A percentile compares a stretch with the other conserved stretches of the same genome.
Evolutionary conservation across 2,329 filamentous ascomycete species (phyloP).

Genomic region (Berkeleyomyces basicola): DNA sequence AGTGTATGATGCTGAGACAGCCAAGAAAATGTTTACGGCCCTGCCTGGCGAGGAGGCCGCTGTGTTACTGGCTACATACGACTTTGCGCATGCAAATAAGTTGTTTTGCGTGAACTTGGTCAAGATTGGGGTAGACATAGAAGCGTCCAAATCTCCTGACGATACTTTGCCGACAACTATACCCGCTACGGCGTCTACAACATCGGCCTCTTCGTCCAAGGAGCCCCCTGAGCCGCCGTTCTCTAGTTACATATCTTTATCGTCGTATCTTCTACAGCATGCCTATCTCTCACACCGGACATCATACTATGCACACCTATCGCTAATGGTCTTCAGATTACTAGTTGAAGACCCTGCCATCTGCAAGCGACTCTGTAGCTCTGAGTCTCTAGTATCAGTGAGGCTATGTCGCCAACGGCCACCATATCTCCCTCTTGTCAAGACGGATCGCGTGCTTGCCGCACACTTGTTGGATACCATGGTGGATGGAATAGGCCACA

Average conservation of each 20-base stretch:
- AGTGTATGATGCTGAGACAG: constrained; percentile 58
- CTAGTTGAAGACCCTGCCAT: constrained; percentile 71
- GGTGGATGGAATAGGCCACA: constrained; percentile 86
- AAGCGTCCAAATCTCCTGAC: constrained; percentile 17
- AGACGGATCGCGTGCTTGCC: constrained; percentile 55
- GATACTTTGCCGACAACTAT: background rate
- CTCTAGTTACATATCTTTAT: constrained; percentile 67
- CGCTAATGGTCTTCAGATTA: constrained; percentile 69
- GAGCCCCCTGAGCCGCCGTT: constrained; percentile 48
- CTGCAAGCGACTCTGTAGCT: constrained; percentile 69
- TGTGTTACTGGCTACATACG: constrained; percentile 71
- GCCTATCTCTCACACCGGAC: constrained; percentile 68
- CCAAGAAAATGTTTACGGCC: constrained; percentile 63
- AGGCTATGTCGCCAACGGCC: constrained; percentile 79
- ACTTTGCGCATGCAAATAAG: constrained; percentile 89
- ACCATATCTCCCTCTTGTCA: constrained; percentile 63
- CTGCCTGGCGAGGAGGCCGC: constrained; percentile 52
- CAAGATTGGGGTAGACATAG: constrained; percentile 43
- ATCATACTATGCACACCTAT: constrained; percentile 69
- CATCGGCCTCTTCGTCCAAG: background rate
- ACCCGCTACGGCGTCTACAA: background rate
- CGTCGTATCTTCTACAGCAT: constrained; percentile 87
- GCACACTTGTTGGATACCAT: constrained; percentile 70
- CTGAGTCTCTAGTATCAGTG: constrained; percentile 56
- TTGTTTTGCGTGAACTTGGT: constrained; percentile 80